phyloP scores from a whole-genome alignment of 2,329 filamentous ascomycete genomes.

The Ustulina deusta region DNA sequence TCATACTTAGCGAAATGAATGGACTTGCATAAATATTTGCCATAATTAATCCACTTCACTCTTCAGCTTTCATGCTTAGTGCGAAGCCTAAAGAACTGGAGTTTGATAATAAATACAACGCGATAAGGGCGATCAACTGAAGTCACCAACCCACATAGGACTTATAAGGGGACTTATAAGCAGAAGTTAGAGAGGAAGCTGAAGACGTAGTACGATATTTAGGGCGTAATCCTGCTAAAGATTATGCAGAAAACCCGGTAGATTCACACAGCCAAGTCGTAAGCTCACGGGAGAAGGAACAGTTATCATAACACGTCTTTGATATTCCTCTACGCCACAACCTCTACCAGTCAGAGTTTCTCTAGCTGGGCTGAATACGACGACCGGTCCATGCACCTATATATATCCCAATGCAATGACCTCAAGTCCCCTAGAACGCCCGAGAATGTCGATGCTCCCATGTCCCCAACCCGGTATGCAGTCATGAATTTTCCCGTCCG shows the following conservation, averaged over 20 bases:
- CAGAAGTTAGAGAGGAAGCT: background rate
- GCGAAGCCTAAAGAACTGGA: background rate
- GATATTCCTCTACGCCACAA: slow-evolving; percentile 9
- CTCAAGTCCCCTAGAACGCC: slow-evolving; percentile 18
- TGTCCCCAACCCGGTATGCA: slow-evolving; percentile 12
- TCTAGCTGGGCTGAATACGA: background rate
- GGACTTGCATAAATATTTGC: background rate
- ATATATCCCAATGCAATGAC: slow-evolving; percentile 12
- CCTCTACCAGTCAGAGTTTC: background rate
- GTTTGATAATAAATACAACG: background rate
- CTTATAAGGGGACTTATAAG: no score
- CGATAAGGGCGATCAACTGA: background rate
- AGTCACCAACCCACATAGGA: no score
- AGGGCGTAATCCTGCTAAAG: background rate
- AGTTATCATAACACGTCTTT: background rate
- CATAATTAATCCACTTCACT: background rate
- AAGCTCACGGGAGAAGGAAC: background rate
- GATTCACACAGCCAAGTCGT: background rate
- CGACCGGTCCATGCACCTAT: slow-evolving; percentile 8
- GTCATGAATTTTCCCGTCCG: background rate
- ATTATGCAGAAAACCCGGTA: background rate
- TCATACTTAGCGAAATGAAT: background rate
- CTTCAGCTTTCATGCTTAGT: background rate
- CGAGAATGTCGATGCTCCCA: slow-evolving; percentile 26
- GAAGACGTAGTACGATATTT: background rate